Percentiles rank a stretch among this genome's conserved stretches.
These are phyloP conservation scores for Hypoxylon sp. DNA, from an alignment of 2,329 filamentous ascomycete genomes.

Conservation along the genomic window DNA sequence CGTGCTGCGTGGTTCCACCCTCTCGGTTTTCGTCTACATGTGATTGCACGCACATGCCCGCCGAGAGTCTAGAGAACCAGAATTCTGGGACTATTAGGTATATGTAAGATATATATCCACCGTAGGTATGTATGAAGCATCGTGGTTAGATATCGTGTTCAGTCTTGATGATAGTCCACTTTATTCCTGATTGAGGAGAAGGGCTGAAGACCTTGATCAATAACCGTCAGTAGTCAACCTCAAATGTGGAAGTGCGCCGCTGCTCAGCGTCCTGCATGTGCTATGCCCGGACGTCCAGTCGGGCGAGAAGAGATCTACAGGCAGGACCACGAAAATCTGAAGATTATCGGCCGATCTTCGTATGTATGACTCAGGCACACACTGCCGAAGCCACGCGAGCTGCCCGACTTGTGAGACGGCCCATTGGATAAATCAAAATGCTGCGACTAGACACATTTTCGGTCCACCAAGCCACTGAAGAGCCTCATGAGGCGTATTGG, in stretches of 20 bases:
- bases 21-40: background rate
- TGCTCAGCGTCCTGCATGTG: background rate
- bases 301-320: background rate
- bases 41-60: background rate
- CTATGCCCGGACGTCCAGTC: background rate
- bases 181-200: background rate
- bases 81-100: background rate
- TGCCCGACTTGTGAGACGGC: background rate
- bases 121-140: constrained; percentile 2
- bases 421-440: too few relatives aligned
- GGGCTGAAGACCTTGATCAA: background rate
- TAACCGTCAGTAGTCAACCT: background rate
- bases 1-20: constrained; percentile 5
- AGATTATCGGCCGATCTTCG: constrained; percentile 19
- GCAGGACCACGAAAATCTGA: background rate
- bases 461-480: background rate
- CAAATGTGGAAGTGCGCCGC: background rate
- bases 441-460: background rate
- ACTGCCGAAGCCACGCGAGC: constrained; percentile 10
- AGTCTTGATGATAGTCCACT: background rate
- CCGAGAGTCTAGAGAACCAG: constrained; percentile 4
- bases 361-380: constrained; percentile 1
- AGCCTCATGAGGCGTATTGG: constrained; percentile 5
- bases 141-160: background rate
- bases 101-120: too few relatives aligned